Base-by-base conservation (phyloP, 257 asterid genomes). In the Gentiana straminea region DNA sequence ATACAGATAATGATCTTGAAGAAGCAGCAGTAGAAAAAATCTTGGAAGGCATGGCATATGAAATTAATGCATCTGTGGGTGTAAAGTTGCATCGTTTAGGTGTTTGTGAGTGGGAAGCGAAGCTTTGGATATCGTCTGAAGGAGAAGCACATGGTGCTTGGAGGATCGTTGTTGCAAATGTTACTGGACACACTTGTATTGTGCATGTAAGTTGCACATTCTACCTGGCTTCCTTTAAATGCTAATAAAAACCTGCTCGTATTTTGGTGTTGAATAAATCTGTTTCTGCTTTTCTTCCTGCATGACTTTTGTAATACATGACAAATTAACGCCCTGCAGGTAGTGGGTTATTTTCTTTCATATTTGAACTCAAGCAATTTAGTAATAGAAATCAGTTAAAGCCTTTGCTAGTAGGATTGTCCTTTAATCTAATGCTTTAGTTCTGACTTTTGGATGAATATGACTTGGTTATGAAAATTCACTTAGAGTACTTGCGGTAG, bases 81-180 rank as follows among this genome's bases (percentile, higher is more conserved):
- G 94, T 89, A 56, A 83, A 75, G 80, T 81, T 92, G 99, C 94
- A 92, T 37, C 95, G 89, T 15, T 80, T 92, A 68, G 94, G 95
- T 41, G 99, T 85, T 43, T 83, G 80, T 65, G 89, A 88, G 80
- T 92, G 97, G 91, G 99, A 92, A 69, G 84, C 86, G 60, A 88
- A 85, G 82, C 94, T 92, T 68, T 79, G 97, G 84, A 72, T 92
- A 73, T 77, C 99, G 55, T 85, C 97, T 37, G 79, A 76, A 49
- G 95, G 97, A 71, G 89, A 79, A 54, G 94, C 97, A 60, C 83
- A 84, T 64, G 99, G 97, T 69, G 94, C 94, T 50, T 92, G 99
- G 99, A 88, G 95, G 73, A 83, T 88, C 59, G 88, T 82, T 67
- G 86, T 86, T 67, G 76, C 86, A 36, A 88, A 85, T 67, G 99